Conservation (phyloP, 1,284 basidiomycete species). For the Nidula niveotomentosa region DNA sequence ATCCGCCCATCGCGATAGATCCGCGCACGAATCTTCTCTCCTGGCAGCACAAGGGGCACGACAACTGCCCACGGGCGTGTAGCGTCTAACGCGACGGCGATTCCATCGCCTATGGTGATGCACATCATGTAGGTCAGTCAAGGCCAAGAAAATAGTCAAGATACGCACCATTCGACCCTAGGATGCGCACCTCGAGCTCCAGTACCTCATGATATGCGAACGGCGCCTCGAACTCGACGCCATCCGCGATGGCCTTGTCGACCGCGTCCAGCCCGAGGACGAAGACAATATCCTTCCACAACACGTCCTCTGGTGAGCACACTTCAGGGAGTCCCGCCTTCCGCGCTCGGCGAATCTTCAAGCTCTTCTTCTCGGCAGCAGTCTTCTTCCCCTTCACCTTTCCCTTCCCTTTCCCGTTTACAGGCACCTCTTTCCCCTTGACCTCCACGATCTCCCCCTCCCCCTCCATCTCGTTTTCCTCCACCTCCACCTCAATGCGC, state of each 20-base stretch:
- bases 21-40: constrained; percentile 73
- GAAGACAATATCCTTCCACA: constrained; percentile 68
- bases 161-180: constrained; percentile 66
- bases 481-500: constrained; percentile 24
- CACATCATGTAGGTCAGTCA: background rate
- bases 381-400: constrained; percentile 22
- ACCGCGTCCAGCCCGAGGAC: constrained; percentile 68
- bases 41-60: constrained; percentile 82
- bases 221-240: constrained; percentile 57
- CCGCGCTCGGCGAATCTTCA: too few relatives aligned
- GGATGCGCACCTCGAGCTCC: constrained; percentile 61
- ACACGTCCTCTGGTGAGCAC: constrained; percentile 74
- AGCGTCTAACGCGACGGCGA: constrained; percentile 53
- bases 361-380: constrained; percentile 5
- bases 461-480: constrained; percentile 11
- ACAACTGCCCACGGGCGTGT: constrained; percentile 75
- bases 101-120: constrained; percentile 57
- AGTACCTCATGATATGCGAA: constrained; percentile 62
- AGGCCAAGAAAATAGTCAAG: background rate
- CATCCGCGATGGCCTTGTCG: constrained; percentile 45
- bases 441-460: constrained; percentile 6
- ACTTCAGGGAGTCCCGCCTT: constrained; percentile 40
- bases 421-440: constrained; percentile 1
- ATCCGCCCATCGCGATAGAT: constrained; percentile 68
- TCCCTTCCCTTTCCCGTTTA: constrained; percentile 10